Percentiles rank a stretch among this genome's conserved stretches.
Conservation (phyloP, 257 asterid genomes). For the Salvia rosmarinus region DNA sequence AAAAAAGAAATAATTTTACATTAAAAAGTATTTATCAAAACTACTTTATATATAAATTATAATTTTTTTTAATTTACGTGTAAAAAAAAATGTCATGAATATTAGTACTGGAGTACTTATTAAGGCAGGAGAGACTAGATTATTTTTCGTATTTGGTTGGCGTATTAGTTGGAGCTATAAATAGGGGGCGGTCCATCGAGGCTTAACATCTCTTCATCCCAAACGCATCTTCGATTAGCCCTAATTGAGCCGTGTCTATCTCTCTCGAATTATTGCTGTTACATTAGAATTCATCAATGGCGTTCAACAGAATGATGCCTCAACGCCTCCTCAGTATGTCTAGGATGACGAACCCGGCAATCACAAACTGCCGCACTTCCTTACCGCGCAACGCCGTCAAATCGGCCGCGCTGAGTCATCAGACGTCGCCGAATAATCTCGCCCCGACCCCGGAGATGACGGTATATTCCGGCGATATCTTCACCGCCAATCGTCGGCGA, state of each 20-base stretch:
- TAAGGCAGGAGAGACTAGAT: too few relatives aligned
- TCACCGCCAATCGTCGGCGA: conserved; percentile 53
- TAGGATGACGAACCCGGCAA: conserved; percentile 48
- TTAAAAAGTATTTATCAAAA: too few relatives aligned
- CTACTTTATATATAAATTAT: too few relatives aligned
- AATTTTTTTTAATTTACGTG: too few relatives aligned
- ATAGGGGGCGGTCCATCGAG: conserved; percentile 22
- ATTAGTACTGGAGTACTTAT: too few relatives aligned
- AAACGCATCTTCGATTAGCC: neutral
- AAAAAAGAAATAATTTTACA: too few relatives aligned
- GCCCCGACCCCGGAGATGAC: conserved; percentile 70
- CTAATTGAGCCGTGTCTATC: neutral
- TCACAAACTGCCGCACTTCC: conserved; percentile 61
- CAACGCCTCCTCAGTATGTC: conserved; percentile 58
- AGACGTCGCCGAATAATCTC: conserved; percentile 33
- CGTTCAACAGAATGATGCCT: conserved; percentile 54
- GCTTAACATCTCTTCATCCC: neutral
- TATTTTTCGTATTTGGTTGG: conserved; percentile 24
- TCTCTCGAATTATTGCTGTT: neutral
- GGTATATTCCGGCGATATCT: conserved; percentile 61
- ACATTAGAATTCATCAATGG: conserved; percentile 51
- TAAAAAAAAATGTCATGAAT: too few relatives aligned
- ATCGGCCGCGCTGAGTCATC: conserved; percentile 38
- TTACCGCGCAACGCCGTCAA: conserved; percentile 56
- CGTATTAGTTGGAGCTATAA: conserved; percentile 21